Conservation (phyloP, 2,329 filamentous ascomycete genomes). For the Aphanoascus verrucosus region DNA sequence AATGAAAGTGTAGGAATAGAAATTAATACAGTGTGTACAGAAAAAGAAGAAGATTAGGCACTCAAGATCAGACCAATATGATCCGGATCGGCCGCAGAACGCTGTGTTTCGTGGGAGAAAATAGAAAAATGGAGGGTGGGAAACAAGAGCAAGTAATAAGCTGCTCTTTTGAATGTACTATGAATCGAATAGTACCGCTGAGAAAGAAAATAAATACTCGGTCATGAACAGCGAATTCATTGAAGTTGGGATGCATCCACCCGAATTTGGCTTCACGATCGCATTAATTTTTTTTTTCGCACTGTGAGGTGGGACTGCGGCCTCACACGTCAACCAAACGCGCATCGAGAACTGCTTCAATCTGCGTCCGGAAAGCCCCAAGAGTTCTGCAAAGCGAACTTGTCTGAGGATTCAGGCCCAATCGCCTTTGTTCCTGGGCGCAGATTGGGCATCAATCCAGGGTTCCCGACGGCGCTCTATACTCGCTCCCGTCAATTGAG, state of each 20-base stretch:
- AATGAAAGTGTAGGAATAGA: conserved; percentile 11
- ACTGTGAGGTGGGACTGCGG: not conserved
- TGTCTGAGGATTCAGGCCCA: conserved; percentile 8
- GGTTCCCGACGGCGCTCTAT: conserved; percentile 5
- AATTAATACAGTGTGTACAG: conserved; percentile 3
- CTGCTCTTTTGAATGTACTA: conserved; percentile 6
- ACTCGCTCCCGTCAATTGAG: conserved; percentile 10
- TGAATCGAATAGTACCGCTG: conserved; percentile 4
- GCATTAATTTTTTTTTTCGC: conserved; percentile 10
- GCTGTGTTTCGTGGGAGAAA: conserved; percentile 3
- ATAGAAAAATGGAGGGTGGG: conserved; percentile 3
- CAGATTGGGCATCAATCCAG: conserved; percentile 16
- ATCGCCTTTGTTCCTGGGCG: conserved; percentile 12
- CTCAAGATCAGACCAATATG: conserved; percentile 8
- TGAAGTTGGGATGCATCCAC: conserved; percentile 6
- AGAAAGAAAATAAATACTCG: conserved; percentile 14
- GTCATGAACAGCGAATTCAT: not conserved
- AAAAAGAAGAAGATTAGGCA: conserved; percentile 8
- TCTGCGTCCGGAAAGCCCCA: not conserved
- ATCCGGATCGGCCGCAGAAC: conserved; percentile 3
- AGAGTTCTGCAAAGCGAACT: conserved; percentile 7
- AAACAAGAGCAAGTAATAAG: conserved; percentile 12
- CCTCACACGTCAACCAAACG: conserved; percentile 12
- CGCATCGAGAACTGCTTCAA: conserved; percentile 6
- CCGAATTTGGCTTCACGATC: conserved; percentile 10